These are phyloP conservation scores for Emericellopsis atlantica DNA, from an alignment of 2,329 filamentous ascomycete genomes.

Conservation along the genomic window DNA sequence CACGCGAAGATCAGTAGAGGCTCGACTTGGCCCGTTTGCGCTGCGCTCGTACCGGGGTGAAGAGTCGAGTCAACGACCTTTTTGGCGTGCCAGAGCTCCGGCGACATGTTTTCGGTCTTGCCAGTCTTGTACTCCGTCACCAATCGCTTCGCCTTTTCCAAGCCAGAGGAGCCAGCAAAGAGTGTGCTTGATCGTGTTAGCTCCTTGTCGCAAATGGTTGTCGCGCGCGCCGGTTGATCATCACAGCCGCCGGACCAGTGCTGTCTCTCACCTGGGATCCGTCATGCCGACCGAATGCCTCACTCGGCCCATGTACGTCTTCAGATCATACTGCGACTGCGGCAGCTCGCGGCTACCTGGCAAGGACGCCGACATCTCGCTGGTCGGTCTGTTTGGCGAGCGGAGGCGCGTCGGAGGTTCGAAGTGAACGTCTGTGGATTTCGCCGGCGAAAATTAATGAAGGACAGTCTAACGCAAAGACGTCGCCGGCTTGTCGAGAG, in stretches of 20 bases:
- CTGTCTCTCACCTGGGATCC: conserved; percentile 64
- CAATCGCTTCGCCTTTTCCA: conserved; percentile 76
- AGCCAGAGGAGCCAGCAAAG: conserved; percentile 61
- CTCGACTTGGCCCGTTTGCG: neutral
- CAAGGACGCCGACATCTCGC: conserved; percentile 50
- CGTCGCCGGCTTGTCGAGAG: no score
- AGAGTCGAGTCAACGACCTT: conserved; percentile 94
- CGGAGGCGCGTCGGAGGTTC: neutral
- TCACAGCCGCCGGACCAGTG: no score
- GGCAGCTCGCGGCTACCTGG: conserved; percentile 70
- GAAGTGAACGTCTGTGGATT: no score
- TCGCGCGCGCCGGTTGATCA: no score
- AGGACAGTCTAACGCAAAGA: no score
- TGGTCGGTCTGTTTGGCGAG: neutral
- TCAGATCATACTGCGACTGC: conserved; percentile 82
- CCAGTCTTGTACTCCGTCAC: conserved; percentile 81
- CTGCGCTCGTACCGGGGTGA: conserved; percentile 63
- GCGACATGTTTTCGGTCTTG: conserved; percentile 66
- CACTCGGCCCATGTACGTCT: conserved; percentile 90
- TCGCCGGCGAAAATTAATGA: neutral
- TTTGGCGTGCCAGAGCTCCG: conserved; percentile 89
- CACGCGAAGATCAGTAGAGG: conserved; percentile 4
- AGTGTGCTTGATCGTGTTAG: conserved; percentile 53
- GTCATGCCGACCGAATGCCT: conserved; percentile 79
- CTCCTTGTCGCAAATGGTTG: neutral